A percentile compares a stretch with the other conserved stretches of the same genome.
Conservation (phyloP, 1,284 basidiomycete genomes). For the Papiliotrema flavescens region DNA sequence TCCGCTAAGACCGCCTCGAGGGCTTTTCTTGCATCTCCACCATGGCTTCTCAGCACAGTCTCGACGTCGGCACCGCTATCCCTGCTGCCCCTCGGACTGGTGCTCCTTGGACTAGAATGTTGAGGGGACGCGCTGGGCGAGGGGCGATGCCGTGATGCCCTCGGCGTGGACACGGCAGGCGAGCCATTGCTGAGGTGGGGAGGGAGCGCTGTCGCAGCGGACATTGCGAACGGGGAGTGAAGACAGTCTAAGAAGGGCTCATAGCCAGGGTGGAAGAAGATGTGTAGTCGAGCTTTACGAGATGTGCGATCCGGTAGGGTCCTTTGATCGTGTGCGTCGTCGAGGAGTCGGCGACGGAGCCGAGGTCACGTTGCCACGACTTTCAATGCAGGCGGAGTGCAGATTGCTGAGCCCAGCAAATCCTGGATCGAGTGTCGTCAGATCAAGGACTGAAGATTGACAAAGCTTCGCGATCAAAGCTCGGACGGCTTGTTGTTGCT, state of each 20-base stretch:
- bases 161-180: not conserved
- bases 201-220: not conserved
- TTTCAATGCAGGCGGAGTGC: too few species aligned
- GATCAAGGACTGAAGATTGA: too few species aligned
- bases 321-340: too few species aligned
- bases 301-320: too few species aligned
- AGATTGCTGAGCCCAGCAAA: too few species aligned
- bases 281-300: too few species aligned
- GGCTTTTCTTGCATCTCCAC: slow-evolving; percentile 56
- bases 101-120: not conserved
- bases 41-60: slow-evolving; percentile 21
- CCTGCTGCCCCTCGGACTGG: slow-evolving; percentile 16
- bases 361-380: too few species aligned
- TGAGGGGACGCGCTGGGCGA: slow-evolving; percentile 1
- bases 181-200: not conserved
- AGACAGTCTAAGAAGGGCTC: too few species aligned
- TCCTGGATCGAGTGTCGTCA: too few species aligned
- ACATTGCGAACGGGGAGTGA: not conserved
- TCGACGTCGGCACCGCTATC: slow-evolving; percentile 28
- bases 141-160: not conserved
- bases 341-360: too few species aligned
- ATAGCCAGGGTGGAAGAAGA: too few species aligned
- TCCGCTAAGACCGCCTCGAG: slow-evolving; percentile 70
- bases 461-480: too few species aligned
- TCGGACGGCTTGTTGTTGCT: not conserved